Conservation (phyloP, 1,139 yeast species). For the Pichia cactophila region DNA sequence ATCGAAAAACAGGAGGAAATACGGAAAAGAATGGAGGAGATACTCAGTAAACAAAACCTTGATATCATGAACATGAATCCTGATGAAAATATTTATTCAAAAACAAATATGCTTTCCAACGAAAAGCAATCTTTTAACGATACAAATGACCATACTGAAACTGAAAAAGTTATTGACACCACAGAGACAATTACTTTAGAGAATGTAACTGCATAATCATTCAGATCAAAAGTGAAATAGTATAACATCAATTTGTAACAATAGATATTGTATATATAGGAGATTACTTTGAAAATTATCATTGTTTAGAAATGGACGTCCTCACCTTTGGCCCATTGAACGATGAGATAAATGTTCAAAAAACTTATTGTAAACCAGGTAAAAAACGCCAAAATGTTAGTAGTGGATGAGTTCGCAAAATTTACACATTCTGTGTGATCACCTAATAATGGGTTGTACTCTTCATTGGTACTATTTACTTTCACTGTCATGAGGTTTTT, state of each 20-base stretch:
- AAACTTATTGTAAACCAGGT: slow-evolving; percentile 70
- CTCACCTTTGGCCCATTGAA: slow-evolving; percentile 63
- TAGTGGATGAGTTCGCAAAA: slow-evolving; percentile 59
- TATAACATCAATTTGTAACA: neutral
- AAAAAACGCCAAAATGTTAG: slow-evolving; percentile 46
- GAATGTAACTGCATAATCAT: neutral
- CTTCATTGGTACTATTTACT: slow-evolving; percentile 25
- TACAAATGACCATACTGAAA: neutral
- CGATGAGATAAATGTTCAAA: slow-evolving; percentile 65
- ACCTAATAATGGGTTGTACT: slow-evolving; percentile 6
- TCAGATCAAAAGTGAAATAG: neutral
- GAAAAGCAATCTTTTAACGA: too few relatives aligned
- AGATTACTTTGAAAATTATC: too few relatives aligned
- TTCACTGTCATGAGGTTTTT: slow-evolving; percentile 51
- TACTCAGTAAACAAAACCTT: neutral
- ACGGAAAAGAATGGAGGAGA: slow-evolving; percentile 8
- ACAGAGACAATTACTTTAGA: neutral
- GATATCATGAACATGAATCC: neutral
- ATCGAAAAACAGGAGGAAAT: slow-evolving; percentile 26
- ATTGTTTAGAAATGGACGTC: slow-evolving; percentile 44
- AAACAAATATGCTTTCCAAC: too few relatives aligned
- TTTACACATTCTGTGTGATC: slow-evolving; percentile 29
- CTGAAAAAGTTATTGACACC: neutral
- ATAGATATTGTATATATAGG: neutral
- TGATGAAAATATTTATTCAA: neutral